These are phyloP conservation scores for Blastomyces parvus DNA, from an alignment of 2,329 filamentous ascomycete species.

Conservation along the genomic window DNA sequence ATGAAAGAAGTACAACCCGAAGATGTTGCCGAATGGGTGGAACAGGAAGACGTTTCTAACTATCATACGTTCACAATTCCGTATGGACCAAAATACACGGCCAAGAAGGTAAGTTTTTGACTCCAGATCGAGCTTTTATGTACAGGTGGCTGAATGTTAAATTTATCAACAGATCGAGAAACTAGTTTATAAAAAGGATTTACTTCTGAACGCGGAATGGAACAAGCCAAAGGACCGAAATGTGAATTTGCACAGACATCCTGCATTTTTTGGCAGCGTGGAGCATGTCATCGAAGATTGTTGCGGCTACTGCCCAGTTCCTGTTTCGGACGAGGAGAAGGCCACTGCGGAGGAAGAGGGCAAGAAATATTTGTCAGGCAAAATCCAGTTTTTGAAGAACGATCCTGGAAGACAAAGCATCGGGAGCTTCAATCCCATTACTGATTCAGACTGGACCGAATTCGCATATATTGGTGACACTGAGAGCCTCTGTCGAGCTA, in stretches of 20 bases:
- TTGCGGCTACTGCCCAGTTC: conserved; percentile 66
- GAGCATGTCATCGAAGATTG: conserved; percentile 70
- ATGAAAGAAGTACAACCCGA: conserved; percentile 70
- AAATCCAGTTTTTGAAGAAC: conserved; percentile 65
- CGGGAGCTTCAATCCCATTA: conserved; percentile 68
- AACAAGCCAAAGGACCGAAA: conserved; percentile 66
- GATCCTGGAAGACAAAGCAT: conserved; percentile 69
- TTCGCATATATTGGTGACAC: conserved; percentile 85
- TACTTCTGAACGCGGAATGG: conserved; percentile 80
- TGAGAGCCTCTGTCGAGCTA: conserved; percentile 66
- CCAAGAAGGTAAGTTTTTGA: conserved; percentile 25
- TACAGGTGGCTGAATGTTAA: conserved; percentile 29
- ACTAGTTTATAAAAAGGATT: conserved; percentile 68
- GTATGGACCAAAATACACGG: conserved; percentile 24
- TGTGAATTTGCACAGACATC: conserved; percentile 71
- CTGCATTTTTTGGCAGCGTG: conserved; percentile 71
- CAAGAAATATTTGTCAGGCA: conserved; percentile 67
- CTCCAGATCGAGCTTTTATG: conserved; percentile 21
- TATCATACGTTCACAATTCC: conserved; percentile 58
- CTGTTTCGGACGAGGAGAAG: conserved; percentile 60
- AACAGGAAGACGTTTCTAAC: conserved; percentile 64
- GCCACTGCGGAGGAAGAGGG: conserved; percentile 61
- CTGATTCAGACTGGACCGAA: conserved; percentile 72
- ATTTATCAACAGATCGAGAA: conserved; percentile 58
- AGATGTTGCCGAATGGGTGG: conserved; percentile 74